A percentile compares a stretch with the other conserved stretches of the same genome.
phyloP scores from a whole-genome alignment of 495 filamentous ascomycete species.

The Hypoxylon perforatum region DNA sequence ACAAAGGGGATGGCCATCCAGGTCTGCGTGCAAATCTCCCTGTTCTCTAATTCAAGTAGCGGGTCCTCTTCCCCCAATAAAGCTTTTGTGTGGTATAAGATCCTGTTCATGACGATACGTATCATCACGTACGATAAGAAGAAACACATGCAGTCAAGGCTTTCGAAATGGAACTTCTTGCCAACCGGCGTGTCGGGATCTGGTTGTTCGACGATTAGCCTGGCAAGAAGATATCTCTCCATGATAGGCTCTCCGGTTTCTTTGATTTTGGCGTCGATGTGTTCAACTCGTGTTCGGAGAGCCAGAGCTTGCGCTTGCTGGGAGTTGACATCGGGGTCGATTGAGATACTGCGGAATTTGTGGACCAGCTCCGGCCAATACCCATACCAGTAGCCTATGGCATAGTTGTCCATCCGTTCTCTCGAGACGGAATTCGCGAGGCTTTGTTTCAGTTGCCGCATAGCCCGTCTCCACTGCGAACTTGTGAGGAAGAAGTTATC shows the following conservation, averaged over 20 bases:
- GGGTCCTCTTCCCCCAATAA: constrained; percentile 10
- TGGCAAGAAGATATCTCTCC: background rate
- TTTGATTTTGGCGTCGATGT: constrained; percentile 1
- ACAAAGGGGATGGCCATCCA: constrained; percentile 36
- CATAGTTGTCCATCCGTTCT: constrained; percentile 17
- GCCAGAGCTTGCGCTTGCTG: constrained; percentile 5
- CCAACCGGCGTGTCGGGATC: constrained; percentile 15
- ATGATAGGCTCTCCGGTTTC: constrained; percentile 13
- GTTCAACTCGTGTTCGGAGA: constrained; percentile 5
- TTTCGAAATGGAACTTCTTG: constrained; percentile 21
- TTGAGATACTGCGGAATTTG: constrained; percentile 2
- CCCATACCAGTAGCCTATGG: constrained; percentile 25
- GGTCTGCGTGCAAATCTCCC: constrained; percentile 6
- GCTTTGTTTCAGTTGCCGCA: background rate
- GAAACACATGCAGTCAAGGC: constrained; percentile 14
- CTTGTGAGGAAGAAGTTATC: constrained; percentile 28
- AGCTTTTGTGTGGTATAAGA: background rate
- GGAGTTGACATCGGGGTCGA: constrained; percentile 8
- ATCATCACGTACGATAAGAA: constrained; percentile 28
- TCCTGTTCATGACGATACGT: constrained; percentile 17
- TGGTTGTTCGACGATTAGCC: constrained; percentile 10
- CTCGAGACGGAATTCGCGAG: background rate
- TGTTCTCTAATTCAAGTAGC: constrained; percentile 11
- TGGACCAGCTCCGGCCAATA: constrained; percentile 24
- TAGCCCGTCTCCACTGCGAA: constrained; percentile 16